These are phyloP conservation scores for Puccinia polysora DNA, from an alignment of 1,284 basidiomycete species.

Conservation along the genomic window DNA sequence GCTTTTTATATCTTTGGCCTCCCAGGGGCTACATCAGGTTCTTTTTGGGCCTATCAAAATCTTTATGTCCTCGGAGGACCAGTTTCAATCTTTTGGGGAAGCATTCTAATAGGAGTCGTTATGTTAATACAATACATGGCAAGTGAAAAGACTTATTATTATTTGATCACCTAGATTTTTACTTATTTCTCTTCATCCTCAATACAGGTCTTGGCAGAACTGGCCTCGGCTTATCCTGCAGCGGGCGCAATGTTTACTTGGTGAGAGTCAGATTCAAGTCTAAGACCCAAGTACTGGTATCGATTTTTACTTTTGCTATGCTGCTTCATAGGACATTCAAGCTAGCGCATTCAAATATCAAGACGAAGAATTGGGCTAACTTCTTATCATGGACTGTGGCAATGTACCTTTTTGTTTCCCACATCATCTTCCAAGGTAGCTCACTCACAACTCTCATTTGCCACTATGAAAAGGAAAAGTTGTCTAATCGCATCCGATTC, in stretches of 20 bases:
- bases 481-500: not conserved
- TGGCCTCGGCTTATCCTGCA: conserved; percentile 17
- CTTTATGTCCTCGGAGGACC: not conserved
- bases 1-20: not conserved
- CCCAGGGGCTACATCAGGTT: not conserved
- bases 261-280: not conserved
- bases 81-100: conserved; percentile 29
- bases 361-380: conserved; percentile 34
- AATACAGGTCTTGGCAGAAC: not conserved
- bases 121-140: conserved; percentile 31
- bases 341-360: conserved; percentile 24
- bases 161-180: not conserved
- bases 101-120: conserved; percentile 9
- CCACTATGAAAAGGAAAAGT: not conserved
- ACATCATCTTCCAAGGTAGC: conserved; percentile 35
- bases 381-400: conserved; percentile 36
- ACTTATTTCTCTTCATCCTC: not conserved
- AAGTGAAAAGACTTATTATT: not conserved
- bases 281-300: no score
- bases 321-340: conserved; percentile 35
- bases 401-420: conserved; percentile 35
- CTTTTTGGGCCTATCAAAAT: not conserved
- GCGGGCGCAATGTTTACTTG: conserved; percentile 18
- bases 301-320: no score
- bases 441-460: not conserved